Base-by-base conservation (phyloP, 2,329 filamentous ascomycete species). In the Beauveria sp. region DNA sequence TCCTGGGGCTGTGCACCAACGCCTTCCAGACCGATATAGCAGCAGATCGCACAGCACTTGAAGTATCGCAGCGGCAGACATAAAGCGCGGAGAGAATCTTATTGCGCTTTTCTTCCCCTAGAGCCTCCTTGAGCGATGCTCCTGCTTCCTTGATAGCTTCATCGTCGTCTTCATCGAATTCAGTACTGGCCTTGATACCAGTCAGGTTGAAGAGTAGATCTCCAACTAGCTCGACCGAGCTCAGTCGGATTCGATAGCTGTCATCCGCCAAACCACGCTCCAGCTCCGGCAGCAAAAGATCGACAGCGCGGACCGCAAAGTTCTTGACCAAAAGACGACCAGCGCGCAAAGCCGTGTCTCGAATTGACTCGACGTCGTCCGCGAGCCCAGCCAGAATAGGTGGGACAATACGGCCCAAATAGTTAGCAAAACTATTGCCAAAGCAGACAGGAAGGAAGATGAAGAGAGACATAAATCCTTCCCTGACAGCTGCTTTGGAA, bases 381-480 rank as follows among this genome's bases (percentile, higher is more conserved):
- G 95, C 96, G 73, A 99, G 82, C 69, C 96, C 96, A 66, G 91
- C 87, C 65, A 99, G 82, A 69, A 99, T 98, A 22, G 95, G 90
- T 20, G 95, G 96, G 68, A 99, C 96, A 69, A 99, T 96, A 72
- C 88, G 92, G 76, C 88, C 91, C 64, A 99, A 88, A 71, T 99
- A 99, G 72, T 91, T 92, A 68, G 95, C 89, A 71, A 99, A 99
- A 74, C 93, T 96, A 82, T 99, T 99, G 70, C 95, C 95, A 70
- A 99, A 99, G 77, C 95, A 99, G 59, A 96, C 95, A 14, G 95
- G 95, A 78, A 99, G 86, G 83, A 97, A 99, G 67, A 99, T 98
- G 77, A 99, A 99, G 46, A 99, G 83, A 8, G 95, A 97, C 95
- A 99, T 99, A 79, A 99, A 99, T 51, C 95, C 95, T 80, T 99